Base-by-base conservation (phyloP, 2,329 filamentous ascomycete species). In the Penicillium sp. region DNA sequence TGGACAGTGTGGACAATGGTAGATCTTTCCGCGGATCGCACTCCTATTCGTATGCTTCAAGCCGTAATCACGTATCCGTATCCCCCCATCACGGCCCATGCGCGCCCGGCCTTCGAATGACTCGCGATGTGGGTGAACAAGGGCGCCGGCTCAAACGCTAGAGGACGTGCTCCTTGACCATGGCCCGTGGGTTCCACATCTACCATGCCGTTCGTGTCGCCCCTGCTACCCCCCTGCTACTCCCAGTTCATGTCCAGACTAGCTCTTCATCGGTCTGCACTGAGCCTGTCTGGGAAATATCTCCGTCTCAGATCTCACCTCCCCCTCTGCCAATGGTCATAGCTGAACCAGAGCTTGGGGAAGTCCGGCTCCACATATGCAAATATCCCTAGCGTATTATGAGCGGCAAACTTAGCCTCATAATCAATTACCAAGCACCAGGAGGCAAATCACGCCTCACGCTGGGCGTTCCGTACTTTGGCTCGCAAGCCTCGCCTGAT, bases 271-370 rank as follows among this genome's bases (percentile, higher is more conserved):
- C 45, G 53, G 38, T 23, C 57, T 36, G 36, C 41, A 29, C 28
- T 29, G 28, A 8, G 8, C 28, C 10, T 29, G 8, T 43, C 28
- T 51, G 31, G 45, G 59, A 42, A 59, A 57, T 28, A 56, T 59
- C 49, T 47, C 58, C 55, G 57, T 46, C 41, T 21, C 33, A 49
- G 57, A 60, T 63, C 58, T 60, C 23, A 49, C 46, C n/a, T 44
- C 51, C 42, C 42, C 34, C 51, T 23, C 43, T 46, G 51, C 31
- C 54, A 42, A 52, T 50, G 45, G 50, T 31, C 43, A 49, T 50
- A 51, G 28, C 47, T 47, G 43, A 18, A 10, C 41, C 51, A 45
- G 49, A 45, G 50, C 42, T 57, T 52, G 56, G 54, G 54, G 54
- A 41, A 56, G 33, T 38, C 45, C 42, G 29, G 36, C 45, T 45